Base-by-base conservation (phyloP, 2,329 filamentous ascomycete species). In the Aspergillus proliferans region DNA sequence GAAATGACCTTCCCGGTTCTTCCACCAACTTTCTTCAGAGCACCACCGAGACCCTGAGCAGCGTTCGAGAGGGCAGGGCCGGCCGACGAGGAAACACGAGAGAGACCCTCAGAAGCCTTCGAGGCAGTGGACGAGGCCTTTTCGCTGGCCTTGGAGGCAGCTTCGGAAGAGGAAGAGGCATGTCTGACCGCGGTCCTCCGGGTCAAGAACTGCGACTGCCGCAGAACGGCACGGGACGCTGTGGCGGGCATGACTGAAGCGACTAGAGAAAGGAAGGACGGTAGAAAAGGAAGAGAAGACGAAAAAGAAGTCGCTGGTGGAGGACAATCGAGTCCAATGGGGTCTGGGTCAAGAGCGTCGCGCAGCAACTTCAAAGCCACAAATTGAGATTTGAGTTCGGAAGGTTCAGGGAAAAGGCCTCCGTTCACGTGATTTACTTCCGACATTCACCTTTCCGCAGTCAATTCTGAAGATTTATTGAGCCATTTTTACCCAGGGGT, bases 71-170 rank as follows among this genome's bases (percentile, higher is more conserved):
- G 77, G 53, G 84, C 87, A 53, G 87, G 85, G 49, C 88, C 88
- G 61, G 90, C 91, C 47, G 88, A 84, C 62, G 86, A 84, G 56
- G 85, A 79, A 63, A 93, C 91, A 67, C 84, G 84, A 62, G 87
- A 88, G 48, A 96, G 82, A 57, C 90, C 89, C 74, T 95, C 80
- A 57, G 84, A 80, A 51, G 89, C 90, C 79, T 89, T 89, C 24
- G 71, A 70, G 19, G 65, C 66, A 49, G 66, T 62, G 43, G 68
- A 66, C 41, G 71, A 67, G 38, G 69, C 71, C 47, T 67, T 57
- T 54, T 76, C 71, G 58, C 71, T 67, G 43, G 72, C 69, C 64
- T 75, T 76, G 47, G 65, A 63, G 48, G 72, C 71, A 45, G 70
- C 67, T 54, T 75, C 70, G 38, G 71, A 65, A 52, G 71, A 68